phyloP scores from a whole-genome alignment of 345 rosid species.

The Lumnitzera littorea region DNA sequence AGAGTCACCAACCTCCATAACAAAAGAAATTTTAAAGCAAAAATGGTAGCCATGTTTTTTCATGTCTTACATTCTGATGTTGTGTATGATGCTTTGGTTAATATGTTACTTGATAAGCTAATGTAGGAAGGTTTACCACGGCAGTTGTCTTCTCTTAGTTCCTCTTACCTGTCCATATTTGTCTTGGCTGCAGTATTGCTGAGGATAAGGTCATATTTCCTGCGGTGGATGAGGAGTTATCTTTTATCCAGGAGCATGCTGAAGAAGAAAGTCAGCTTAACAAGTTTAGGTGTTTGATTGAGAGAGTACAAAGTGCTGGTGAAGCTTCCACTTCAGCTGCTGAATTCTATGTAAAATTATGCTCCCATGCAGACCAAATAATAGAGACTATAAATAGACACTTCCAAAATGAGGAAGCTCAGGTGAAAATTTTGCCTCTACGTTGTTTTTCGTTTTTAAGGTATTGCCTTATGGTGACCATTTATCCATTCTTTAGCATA shows the following conservation, averaged over 20 bases:
- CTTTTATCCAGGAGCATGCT: constrained; percentile 70
- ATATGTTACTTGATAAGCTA: too few relatives aligned
- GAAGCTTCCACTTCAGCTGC: constrained; percentile 59
- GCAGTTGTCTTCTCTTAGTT: background rate
- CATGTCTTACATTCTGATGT: too few relatives aligned
- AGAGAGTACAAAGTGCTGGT: constrained; percentile 67
- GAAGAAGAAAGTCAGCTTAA: constrained; percentile 81
- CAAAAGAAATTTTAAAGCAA: too few relatives aligned
- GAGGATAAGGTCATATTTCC: constrained; percentile 91
- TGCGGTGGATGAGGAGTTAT: constrained; percentile 67
- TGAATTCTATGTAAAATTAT: constrained; percentile 66
- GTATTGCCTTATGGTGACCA: background rate
- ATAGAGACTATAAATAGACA: constrained; percentile 68
- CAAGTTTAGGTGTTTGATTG: constrained; percentile 69
- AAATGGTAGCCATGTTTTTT: too few relatives aligned
- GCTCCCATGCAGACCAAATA: constrained; percentile 83
- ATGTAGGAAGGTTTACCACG: background rate
- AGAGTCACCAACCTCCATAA: too few relatives aligned
- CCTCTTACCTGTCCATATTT: constrained; percentile 10
- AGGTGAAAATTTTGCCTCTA: constrained; percentile 37
- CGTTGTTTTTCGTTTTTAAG: background rate
- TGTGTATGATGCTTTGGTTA: too few relatives aligned
- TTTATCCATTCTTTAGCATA: too few relatives aligned
- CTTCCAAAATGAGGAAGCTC: constrained; percentile 75
- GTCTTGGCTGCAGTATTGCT: constrained; percentile 54